These are phyloP conservation scores for Phoma sp. DNA, from an alignment of 2,329 filamentous ascomycete species.

Conservation along the genomic window DNA sequence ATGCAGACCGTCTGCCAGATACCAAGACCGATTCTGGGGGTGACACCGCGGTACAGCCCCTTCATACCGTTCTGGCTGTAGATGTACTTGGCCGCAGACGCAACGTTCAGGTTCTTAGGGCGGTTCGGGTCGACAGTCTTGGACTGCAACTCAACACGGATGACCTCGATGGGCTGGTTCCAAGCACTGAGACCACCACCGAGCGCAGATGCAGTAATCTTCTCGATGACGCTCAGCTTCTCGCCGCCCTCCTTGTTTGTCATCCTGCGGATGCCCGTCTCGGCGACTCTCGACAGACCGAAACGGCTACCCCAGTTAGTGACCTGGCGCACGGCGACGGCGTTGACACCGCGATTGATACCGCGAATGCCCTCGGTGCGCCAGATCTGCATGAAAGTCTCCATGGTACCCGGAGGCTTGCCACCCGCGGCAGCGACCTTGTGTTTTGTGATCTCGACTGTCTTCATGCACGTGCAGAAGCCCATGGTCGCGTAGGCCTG, in stretches of 20 bases:
- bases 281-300: constrained; percentile 88
- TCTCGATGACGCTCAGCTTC: constrained; percentile 81
- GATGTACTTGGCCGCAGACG: constrained; percentile 82
- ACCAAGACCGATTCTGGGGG: constrained; percentile 90
- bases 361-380: constrained; percentile 89
- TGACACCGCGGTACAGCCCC: constrained; percentile 94
- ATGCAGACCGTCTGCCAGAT: constrained; percentile 99
- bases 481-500: constrained; percentile 99
- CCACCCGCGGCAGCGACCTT: constrained; percentile 85
- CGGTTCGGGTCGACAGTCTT: constrained; percentile 98
- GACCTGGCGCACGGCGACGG: constrained; percentile 97
- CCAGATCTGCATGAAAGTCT: constrained; percentile 97
- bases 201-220: constrained; percentile 82
- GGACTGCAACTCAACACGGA: constrained; percentile 99
- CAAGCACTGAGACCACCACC: constrained; percentile 95
- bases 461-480: constrained; percentile 99
- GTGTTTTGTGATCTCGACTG: constrained; percentile 98
- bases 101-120: constrained; percentile 98
- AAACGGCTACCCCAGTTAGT: constrained; percentile 99
- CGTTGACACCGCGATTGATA: constrained; percentile 99
- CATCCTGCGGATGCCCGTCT: constrained; percentile 79
- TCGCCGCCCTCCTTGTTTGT: constrained; percentile 81
- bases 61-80: constrained; percentile 86
- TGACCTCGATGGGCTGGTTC: constrained; percentile 99
- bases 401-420: constrained; percentile 87